Percentiles rank a stretch among this genome's conserved stretches.
Conservation (phyloP, 495 filamentous ascomycete genomes). For the Neurospora intermedia region DNA sequence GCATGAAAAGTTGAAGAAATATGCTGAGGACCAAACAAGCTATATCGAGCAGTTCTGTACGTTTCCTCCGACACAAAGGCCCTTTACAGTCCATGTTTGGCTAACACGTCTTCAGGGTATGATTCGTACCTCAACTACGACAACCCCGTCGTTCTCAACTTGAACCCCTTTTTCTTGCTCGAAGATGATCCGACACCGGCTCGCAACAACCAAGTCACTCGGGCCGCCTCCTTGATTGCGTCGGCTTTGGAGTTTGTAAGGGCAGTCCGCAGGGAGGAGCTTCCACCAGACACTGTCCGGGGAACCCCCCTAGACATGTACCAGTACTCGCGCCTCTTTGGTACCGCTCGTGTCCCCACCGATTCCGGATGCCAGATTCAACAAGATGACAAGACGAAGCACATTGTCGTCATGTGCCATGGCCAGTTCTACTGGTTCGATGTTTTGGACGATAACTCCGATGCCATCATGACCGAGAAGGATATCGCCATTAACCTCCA, state of each 20-base stretch:
- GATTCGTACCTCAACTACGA: constrained; percentile 98
- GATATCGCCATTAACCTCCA: constrained; percentile 87
- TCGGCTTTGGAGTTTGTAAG: constrained; percentile 89
- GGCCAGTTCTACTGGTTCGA: constrained; percentile 99
- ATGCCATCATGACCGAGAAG: constrained; percentile 94
- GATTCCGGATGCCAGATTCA: constrained; percentile 94
- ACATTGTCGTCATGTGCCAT: constrained; percentile 87
- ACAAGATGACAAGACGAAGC: constrained; percentile 78
- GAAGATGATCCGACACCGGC: constrained; percentile 97
- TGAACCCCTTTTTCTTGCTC: constrained; percentile 95
- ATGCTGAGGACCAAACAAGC: constrained; percentile 85
- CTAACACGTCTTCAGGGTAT: constrained; percentile 56
- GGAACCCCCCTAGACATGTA: constrained; percentile 90
- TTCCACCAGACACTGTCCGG: constrained; percentile 78
- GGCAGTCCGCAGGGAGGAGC: constrained; percentile 84
- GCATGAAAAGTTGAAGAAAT: constrained; percentile 83
- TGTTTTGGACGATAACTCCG: constrained; percentile 85
- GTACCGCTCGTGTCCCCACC: constrained; percentile 88
- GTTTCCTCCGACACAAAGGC: constrained; percentile 22
- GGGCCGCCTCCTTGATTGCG: constrained; percentile 82
- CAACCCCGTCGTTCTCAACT: constrained; percentile 92
- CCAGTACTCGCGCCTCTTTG: constrained; percentile 92
- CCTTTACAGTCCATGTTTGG: constrained; percentile 1
- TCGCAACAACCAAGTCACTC: constrained; percentile 89
- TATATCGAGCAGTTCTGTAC: constrained; percentile 99